These are phyloP conservation scores for Pseudonitzschia multistriata DNA, from an alignment of 108 stramenopile species.

Conservation along the genomic window DNA sequence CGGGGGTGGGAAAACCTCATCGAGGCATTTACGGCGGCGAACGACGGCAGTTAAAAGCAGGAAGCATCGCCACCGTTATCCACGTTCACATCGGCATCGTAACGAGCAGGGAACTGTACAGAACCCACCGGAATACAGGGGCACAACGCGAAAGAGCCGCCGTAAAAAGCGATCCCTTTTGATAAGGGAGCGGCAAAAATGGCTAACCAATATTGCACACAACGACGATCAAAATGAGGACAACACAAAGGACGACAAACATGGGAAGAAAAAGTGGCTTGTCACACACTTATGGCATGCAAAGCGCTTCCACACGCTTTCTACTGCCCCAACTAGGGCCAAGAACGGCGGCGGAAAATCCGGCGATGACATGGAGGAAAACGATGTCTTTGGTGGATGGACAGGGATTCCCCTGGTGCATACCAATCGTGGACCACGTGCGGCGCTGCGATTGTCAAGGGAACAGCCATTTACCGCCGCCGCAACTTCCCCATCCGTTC, in stretches of 20 bases:
- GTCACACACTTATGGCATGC: slow-evolving; percentile 82
- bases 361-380: too few species aligned
- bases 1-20: slow-evolving; percentile 64
- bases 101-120: neutral
- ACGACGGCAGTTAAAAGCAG: slow-evolving; percentile 57
- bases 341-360: neutral
- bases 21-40: slow-evolving; percentile 75
- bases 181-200: slow-evolving; percentile 20
- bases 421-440: slow-evolving; percentile 70
- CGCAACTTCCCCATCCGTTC: neutral
- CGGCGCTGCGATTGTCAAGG: slow-evolving; percentile 59
- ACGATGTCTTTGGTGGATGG: slow-evolving; percentile 35
- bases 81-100: neutral
- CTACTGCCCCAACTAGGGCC: neutral
- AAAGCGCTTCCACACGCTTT: slow-evolving; percentile 76
- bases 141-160: slow-evolving; percentile 19
- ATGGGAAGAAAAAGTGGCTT: slow-evolving; percentile 47
- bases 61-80: slow-evolving; percentile 58
- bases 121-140: neutral
- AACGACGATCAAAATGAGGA: neutral
- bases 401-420: slow-evolving; percentile 74
- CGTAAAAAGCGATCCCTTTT: slow-evolving; percentile 22
- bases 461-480: slow-evolving; percentile 3
- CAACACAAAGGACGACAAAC: slow-evolving; percentile 9
- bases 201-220: slow-evolving; percentile 24